These are phyloP conservation scores for Lentinus tigrinus DNA, from an alignment of 768 basidiomycete species.

Conservation along the genomic window DNA sequence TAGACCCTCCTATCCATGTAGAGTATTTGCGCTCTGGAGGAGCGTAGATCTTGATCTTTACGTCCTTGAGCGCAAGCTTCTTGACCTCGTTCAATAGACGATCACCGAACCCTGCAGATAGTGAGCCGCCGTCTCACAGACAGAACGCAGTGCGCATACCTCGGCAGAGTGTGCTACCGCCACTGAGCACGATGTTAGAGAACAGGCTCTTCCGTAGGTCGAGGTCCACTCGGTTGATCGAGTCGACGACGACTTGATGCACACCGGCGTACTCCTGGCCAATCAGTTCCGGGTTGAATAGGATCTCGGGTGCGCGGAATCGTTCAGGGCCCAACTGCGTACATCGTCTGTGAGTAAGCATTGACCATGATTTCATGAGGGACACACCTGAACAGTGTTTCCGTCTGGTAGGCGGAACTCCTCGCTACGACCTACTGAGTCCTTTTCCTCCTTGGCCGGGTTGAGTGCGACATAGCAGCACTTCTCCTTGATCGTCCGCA, in stretches of 20 bases:
- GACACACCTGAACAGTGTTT: conserved; percentile 79
- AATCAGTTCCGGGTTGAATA: conserved; percentile 96
- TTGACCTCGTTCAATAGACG: conserved; percentile 95
- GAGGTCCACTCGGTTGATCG: conserved; percentile 93
- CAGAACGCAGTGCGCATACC: conserved; percentile 45
- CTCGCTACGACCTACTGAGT: conserved; percentile 70
- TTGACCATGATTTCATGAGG: not conserved
- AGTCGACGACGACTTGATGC: conserved; percentile 98
- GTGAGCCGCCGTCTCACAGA: conserved; percentile 22
- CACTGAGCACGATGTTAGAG: conserved; percentile 95
- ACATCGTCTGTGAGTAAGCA: conserved; percentile 7
- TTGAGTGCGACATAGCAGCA: conserved; percentile 94
- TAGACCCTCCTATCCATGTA: conserved; percentile 96
- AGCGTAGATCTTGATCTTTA: conserved; percentile 99
- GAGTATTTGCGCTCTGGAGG: conserved; percentile 99
- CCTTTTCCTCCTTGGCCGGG: conserved; percentile 95
- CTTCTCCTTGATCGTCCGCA: conserved; percentile 97
- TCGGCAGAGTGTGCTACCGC: conserved; percentile 93
- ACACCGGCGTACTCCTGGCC: conserved; percentile 97
- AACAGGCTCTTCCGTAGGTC: conserved; percentile 94
- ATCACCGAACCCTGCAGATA: conserved; percentile 84
- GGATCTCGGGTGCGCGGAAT: conserved; percentile 94
- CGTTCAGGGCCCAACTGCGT: conserved; percentile 87
- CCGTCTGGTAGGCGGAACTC: conserved; percentile 95
- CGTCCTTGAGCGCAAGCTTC: conserved; percentile 90